A percentile compares a stretch with the other conserved stretches of the same genome.
Conservation (phyloP, 2,329 filamentous ascomycete genomes). For the Triangularia setosa region DNA sequence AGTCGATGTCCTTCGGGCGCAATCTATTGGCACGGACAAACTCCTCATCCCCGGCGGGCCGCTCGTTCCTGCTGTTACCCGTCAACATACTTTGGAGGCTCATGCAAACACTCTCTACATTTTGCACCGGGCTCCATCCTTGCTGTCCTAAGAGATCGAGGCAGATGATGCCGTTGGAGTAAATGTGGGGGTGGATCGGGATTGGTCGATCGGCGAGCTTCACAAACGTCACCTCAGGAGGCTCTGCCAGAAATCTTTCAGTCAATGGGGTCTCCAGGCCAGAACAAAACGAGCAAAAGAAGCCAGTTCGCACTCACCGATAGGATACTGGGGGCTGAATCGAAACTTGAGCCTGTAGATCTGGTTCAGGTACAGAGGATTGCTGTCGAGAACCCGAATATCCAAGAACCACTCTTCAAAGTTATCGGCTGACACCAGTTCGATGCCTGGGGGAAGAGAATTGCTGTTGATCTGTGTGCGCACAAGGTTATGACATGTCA, state of each 20-base stretch:
- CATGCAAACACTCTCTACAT: slow-evolving; percentile 95
- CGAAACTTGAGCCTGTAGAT: slow-evolving; percentile 82
- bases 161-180: slow-evolving; percentile 98
- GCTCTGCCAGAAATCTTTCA: slow-evolving; percentile 54
- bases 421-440: slow-evolving; percentile 74
- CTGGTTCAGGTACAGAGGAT: slow-evolving; percentile 80
- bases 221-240: slow-evolving; percentile 90
- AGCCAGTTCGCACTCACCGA: slow-evolving; percentile 56
- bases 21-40: slow-evolving; percentile 79
- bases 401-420: slow-evolving; percentile 91
- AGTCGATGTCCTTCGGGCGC: slow-evolving; percentile 83
- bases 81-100: slow-evolving; percentile 98
- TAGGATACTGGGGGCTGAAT: slow-evolving; percentile 82
- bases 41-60: slow-evolving; percentile 83
- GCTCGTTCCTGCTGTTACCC: slow-evolving; percentile 85
- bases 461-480: slow-evolving; percentile 47
- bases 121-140: slow-evolving; percentile 96
- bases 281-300: background rate
- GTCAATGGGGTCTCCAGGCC: background rate
- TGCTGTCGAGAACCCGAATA: slow-evolving; percentile 82
- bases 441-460: slow-evolving; percentile 65
- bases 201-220: slow-evolving; percentile 63
- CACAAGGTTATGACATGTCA: background rate
- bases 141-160: slow-evolving; percentile 83
- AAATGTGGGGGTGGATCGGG: slow-evolving; percentile 95